Evolutionary conservation across 345 rosid species (phyloP).

Genomic region (Populus nigra): DNA sequence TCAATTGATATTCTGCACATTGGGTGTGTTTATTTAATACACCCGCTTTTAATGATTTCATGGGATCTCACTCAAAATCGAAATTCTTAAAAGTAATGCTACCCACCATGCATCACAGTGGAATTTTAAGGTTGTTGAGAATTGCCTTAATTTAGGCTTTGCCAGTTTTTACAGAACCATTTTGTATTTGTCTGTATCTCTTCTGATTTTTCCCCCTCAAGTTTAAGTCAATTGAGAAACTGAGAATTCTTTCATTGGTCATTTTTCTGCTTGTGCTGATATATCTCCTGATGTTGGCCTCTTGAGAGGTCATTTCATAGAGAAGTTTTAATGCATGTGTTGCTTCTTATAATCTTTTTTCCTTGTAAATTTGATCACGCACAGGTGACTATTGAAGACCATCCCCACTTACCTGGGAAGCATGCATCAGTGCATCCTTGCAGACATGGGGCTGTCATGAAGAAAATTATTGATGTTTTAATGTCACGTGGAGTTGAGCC

Average conservation of each 20-base stretch:
- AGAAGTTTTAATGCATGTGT: background rate
- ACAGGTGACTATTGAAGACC: constrained; percentile 97
- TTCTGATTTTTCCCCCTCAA: background rate
- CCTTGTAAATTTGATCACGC: background rate
- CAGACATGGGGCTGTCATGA: constrained; percentile 98
- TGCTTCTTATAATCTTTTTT: background rate
- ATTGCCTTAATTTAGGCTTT: background rate
- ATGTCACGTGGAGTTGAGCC: constrained; percentile 98
- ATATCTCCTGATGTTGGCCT: background rate
- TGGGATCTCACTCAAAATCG: background rate
- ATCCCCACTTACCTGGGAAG: constrained; percentile 96
- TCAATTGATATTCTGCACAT: background rate
- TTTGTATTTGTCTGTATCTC: background rate
- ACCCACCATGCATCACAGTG: background rate
- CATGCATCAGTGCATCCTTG: constrained; percentile 99
- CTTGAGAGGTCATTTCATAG: background rate
- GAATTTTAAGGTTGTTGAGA: background rate
- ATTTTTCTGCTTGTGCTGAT: background rate
- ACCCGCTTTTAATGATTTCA: background rate
- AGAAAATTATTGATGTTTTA: constrained; percentile 91
- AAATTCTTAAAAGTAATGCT: background rate
- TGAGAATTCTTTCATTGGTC: background rate
- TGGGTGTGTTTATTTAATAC: background rate
- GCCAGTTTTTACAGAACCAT: background rate
- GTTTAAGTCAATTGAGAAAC: background rate